Evolutionary conservation across 1,284 basidiomycete species (phyloP), one percentile per base, ranked within the genome.

Genomic region (Moesziomyces parantarcticus): DNA sequence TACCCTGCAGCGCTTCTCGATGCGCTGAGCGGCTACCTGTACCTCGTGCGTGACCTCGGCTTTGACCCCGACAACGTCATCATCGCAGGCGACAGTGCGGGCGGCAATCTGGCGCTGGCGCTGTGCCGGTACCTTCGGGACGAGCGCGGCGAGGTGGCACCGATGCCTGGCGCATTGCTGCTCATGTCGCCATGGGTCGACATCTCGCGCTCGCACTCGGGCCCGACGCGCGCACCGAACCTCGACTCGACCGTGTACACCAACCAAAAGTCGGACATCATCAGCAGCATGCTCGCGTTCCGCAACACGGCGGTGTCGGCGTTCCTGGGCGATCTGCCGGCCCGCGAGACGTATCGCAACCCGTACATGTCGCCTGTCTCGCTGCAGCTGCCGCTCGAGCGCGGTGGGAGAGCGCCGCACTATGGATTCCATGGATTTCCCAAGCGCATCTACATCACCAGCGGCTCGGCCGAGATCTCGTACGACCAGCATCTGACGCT

Each of bases 1-100:
- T 82, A 77, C 50, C 80, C 80, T 7, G 80, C 79, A 0, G 77
- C 80, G 3, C 55, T 82, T 1, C 53, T 79, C 14, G 82, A 83
- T 49, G 75, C 78, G 10, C 56, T 83, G 1, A 64, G 76, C 22
- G 78, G 75, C 23, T 83, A 81, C 50, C 57, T 76, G 11, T 83
- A 83, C 55, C 62, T 83, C 10, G 66, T 78, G 14, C 60, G 70
- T 9, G 48, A 59, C 9, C 69, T 77, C 10, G 69, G 72, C 14
- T 83, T 82, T 43, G 32, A 58, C 13, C 74, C 78, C 9, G 85
- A 85, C 62, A 89, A 89, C 75, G 88, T 92, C 52, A 80, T 90
- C 32, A 76, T 92, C 25, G 87, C 88, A 8, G 91, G 90, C 20
- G 90, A 92, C 78, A 89, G 88, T 43, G 90, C 91, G 0, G 91